Base-by-base conservation (phyloP, 495 filamentous ascomycete genomes). In the Penicillium fimorum region DNA sequence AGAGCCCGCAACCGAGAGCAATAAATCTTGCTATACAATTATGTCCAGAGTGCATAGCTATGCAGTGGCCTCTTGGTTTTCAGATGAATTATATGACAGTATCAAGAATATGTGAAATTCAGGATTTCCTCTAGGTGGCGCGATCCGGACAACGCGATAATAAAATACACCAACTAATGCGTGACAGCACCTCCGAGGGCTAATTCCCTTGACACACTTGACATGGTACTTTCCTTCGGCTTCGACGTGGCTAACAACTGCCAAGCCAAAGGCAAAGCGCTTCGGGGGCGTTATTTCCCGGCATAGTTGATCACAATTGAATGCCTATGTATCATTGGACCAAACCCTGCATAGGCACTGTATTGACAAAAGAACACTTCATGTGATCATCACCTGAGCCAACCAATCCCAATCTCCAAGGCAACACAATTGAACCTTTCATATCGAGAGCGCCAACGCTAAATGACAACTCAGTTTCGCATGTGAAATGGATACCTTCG, bases 231-330 rank as follows among this genome's bases (percentile, higher is more conserved):
- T 29, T 42, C 15, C 8, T 12, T 9, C 2, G 22, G 24, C 0
- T 24, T 25, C 12, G 12, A 43, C 13, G 3, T 33, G 24, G 24
- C 38, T 27, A 51, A 37, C n/a, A 49, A 29, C 12, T 29, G 49
- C 49, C 49, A 52, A 52, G 49, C 24, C n/a, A 29, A 42, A 25
- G 38, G 27, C 49, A 41, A 52, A 42, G 49, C 49, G 37, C 49
- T 42, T 51, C 48, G 33, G 29, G 48, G 41, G 27, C 5, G 32
- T 20, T 15, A 5, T 7, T 15, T 41, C 41, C 27, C 24, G 9
- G 22, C 32, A 29, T 7, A 29, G 15, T 27, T 37, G 7, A 18
- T 32, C 25, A 38, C 25, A 27, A 27, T 27, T 27, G 25, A 27
- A 27, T 22, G 9, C 17, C n/a, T 27, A 20, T 20, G 13, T 20